Base-by-base conservation (phyloP, 805 yeast genomes). In the Candida maltosa region DNA sequence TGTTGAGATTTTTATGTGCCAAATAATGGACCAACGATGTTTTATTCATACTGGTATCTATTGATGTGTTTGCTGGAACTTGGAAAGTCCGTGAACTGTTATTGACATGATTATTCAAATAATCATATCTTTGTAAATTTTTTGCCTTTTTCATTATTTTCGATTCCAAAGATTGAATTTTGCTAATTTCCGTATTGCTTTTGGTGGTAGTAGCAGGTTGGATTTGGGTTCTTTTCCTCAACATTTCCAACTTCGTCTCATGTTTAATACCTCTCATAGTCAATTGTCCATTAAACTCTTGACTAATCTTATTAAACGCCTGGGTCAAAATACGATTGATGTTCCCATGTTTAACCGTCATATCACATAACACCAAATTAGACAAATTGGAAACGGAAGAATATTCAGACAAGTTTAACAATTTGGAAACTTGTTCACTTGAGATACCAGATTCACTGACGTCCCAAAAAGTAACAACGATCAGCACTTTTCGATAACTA, bases 381-480 rank as follows among this genome's bases (percentile, higher is more conserved):
- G 46, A 36, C 4, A 61, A 38, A 15, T 46, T 40, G 14, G 45
- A 32, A 3, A 30, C 48, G 7, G 35, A 15, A 6, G 19, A 17
- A 16, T 40, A 35, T 10, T 42, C 39, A 2, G 39, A 35, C 2
- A 54, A 25, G 2, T 44, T 34, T 17, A 66, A 47, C 2, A 38
- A 14, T 7, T 44, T 33, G 3, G 34, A 14, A 10, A 59, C 47
- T 16, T 49, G 46, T 3, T 35, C 45, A 1, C 26, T 11, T 8
- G 31, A 22, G 15, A 60, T 22, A 2, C 38, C 45, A 6, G 54
- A 35, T 10, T 49, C 43, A 4, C 48, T 44, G 2, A 42, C 39
- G 39, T 65, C 70, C 78, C 78, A 75, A 38, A 52, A 62, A 11
- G 73, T 31, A 4, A 74, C 38, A 12, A 73, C 33, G 4, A 75